These are phyloP conservation scores for Neonectria ditissima DNA, from an alignment of 2,329 filamentous ascomycete species.

Conservation along the genomic window DNA sequence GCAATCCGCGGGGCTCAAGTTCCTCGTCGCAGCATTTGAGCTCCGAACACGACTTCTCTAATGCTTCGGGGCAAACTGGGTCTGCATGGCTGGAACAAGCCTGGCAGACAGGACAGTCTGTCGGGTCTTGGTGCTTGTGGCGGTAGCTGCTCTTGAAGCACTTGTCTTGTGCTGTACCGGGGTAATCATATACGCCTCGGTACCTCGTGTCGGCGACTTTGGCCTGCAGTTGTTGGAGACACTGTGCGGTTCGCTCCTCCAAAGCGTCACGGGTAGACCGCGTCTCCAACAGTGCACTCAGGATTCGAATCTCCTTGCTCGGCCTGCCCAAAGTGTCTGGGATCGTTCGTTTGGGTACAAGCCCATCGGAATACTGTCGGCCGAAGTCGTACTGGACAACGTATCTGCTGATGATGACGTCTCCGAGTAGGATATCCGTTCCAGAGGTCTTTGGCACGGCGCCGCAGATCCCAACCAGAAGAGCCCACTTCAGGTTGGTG, in stretches of 20 bases:
- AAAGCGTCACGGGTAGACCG: neutral
- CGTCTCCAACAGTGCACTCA: constrained; percentile 43
- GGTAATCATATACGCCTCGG: constrained; percentile 37
- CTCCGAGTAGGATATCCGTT: constrained; percentile 45
- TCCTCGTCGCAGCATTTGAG: constrained; percentile 25
- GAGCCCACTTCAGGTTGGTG: constrained; percentile 44
- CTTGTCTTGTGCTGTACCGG: constrained; percentile 44
- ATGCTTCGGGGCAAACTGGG: constrained; percentile 27
- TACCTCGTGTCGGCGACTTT: neutral
- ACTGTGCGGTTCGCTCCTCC: neutral
- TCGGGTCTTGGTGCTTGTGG: constrained; percentile 46
- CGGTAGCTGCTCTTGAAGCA: constrained; percentile 47
- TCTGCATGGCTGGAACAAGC: constrained; percentile 8
- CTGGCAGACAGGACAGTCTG: constrained; percentile 2
- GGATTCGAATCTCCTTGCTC: constrained; percentile 41
- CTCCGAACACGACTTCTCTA: constrained; percentile 21
- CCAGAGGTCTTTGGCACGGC: constrained; percentile 43
- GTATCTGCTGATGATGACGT: constrained; percentile 47
- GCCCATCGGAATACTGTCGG: constrained; percentile 38
- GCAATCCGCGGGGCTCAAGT: constrained; percentile 34
- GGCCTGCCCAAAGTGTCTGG: constrained; percentile 40
- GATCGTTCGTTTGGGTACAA: constrained; percentile 41
- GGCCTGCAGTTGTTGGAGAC: neutral
- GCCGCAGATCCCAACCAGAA: constrained; percentile 56
- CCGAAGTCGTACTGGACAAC: constrained; percentile 49